Evolutionary conservation across 75 land plant genomes (phyloP), one percentile per base, ranked within the genome.

Genomic region (Pseudotsuga menziesii): DNA sequence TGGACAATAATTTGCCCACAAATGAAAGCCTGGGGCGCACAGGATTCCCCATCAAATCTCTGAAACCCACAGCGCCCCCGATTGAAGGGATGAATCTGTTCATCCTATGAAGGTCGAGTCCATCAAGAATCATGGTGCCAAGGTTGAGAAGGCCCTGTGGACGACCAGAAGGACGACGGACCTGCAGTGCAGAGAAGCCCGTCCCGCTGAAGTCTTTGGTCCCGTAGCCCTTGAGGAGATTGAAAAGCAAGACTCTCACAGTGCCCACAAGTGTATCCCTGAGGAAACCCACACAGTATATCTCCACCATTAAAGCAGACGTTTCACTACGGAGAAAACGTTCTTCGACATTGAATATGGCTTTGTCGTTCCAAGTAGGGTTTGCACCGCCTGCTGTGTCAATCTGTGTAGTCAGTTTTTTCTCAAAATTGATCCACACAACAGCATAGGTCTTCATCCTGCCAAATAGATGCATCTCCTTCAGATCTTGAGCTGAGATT

Each of bases 291-390:
- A 80, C 72, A 78, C 89, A 78, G 88, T 82, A 89, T 70, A 94
- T 87, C 76, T 94, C 92, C 76, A 94, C 73, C 20, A 84, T 79
- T 71, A 94, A 76, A 75, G 86, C 92, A 67, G 89, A 82, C 29
- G 87, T 85, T 9, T 85, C 89, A 41, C 73, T 25, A 69, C 60
- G 20, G 72, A 94, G 85, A 70, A 86, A 81, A 2, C 71, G 78
- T 2, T 88, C 70, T 17, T 85, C 44, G 75, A 88, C 85, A 1
- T 79, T 80, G 78, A 94, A 85, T 76, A 86, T 41, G 82, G 92
- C 83, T 73, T 78, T 82, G 52, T 91, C 91, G 73, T 91, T 91
- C 97, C 97, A 94, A 44, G 88, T 83, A 3, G 97, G 97, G 83
- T 87, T 82, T 35, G 66, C 77, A 76, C 81, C 81, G 75, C 92